These are phyloP conservation scores for Suaeda aralocaspica DNA, from an alignment of 148 eudicot genomes.

Conservation along the genomic window DNA sequence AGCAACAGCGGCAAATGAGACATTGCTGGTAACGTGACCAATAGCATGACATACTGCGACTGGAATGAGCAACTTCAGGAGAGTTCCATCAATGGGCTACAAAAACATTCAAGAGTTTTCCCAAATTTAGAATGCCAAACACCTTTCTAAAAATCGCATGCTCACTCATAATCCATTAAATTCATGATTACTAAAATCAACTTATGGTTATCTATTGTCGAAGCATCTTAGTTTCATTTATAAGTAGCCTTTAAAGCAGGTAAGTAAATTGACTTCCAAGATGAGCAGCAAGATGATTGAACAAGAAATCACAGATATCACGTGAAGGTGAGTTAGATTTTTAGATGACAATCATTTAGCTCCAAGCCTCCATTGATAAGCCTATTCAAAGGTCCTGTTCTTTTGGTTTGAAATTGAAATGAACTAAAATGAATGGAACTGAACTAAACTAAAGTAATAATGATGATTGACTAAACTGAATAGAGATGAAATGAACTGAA, in stretches of 20 bases:
- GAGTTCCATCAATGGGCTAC: conserved; percentile 84
- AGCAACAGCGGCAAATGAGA: conserved; percentile 98
- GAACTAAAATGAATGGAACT: too few species aligned
- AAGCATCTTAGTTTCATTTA: neutral
- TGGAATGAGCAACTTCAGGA: conserved; percentile 84
- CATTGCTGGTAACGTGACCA: conserved; percentile 96
- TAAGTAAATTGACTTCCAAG: too few species aligned
- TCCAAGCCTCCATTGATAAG: too few species aligned
- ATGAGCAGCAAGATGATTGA: neutral
- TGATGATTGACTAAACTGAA: too few species aligned
- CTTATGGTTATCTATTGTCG: neutral
- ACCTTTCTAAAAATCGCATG: neutral
- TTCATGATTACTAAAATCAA: neutral
- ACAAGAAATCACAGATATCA: too few species aligned
- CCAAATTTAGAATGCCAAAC: conserved; percentile 1
- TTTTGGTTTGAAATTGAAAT: too few species aligned
- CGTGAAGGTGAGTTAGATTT: too few species aligned
- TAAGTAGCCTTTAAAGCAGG: neutral
- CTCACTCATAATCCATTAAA: neutral
- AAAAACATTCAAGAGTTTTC: conserved; percentile 5
- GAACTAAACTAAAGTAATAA: too few species aligned
- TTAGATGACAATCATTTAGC: too few species aligned
- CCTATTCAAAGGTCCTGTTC: too few species aligned
- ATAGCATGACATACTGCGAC: conserved; percentile 90
- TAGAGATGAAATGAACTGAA: too few species aligned